Conservation (phyloP, 345 rosid species). For the Mallotus nudiflorus region DNA sequence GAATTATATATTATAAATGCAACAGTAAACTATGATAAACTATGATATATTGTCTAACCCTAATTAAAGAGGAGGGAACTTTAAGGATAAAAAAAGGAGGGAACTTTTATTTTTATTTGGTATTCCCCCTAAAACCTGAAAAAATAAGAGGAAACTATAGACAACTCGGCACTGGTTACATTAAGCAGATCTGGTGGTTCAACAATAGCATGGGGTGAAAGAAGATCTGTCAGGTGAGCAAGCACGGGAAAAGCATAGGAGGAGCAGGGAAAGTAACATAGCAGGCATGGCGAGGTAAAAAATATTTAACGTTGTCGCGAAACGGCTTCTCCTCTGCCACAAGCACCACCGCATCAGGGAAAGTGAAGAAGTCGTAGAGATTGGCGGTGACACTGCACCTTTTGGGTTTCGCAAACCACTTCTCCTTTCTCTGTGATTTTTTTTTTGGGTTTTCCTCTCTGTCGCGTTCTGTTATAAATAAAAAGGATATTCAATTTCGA, state of each 20-base stretch:
- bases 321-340: constrained; percentile 35
- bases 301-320: constrained; percentile 40
- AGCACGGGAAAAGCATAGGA: constrained; percentile 39
- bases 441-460: too few relatives aligned
- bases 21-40: too few relatives aligned
- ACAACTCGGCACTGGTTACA: constrained; percentile 84
- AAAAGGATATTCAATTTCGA: constrained; percentile 2
- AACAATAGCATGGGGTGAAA: constrained; percentile 35
- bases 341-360: constrained; percentile 30
- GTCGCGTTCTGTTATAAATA: not conserved
- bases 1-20: too few relatives aligned
- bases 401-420: constrained; percentile 29
- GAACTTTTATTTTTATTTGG: too few relatives aligned
- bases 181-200: constrained; percentile 66
- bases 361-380: constrained; percentile 47
- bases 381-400: constrained; percentile 54
- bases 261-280: constrained; percentile 42
- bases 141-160: too few relatives aligned
- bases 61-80: too few relatives aligned
- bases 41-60: too few relatives aligned
- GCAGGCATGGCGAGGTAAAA: constrained; percentile 50
- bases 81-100: too few relatives aligned
- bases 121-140: too few relatives aligned
- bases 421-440: not conserved
- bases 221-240: constrained; percentile 61